phyloP scores from a whole-genome alignment of 805 yeast genomes.

The Hanseniaspora lachancei region DNA sequence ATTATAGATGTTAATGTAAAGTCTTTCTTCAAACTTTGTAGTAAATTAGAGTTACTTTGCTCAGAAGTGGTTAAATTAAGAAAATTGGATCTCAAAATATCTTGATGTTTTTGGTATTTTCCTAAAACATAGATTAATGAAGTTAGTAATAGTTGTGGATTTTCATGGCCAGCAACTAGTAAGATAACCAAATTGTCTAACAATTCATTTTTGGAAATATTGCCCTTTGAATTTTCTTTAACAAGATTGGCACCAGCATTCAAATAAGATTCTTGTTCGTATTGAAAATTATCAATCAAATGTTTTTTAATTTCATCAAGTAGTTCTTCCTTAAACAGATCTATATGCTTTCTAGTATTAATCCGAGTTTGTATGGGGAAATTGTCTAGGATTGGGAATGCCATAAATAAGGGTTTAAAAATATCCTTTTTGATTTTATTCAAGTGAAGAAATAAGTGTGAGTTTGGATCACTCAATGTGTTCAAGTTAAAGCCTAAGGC shows the following conservation, averaged over 20 bases:
- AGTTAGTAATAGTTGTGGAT: constrained; percentile 41
- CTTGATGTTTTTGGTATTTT: constrained; percentile 29
- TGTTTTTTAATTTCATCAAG: constrained; percentile 27
- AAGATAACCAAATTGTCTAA: constrained; percentile 42
- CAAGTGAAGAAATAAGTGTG: constrained; percentile 31
- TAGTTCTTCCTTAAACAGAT: constrained; percentile 30
- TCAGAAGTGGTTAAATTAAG: constrained; percentile 11
- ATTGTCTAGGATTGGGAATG: constrained; percentile 42
- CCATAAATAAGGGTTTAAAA: constrained; percentile 41
- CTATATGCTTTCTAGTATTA: constrained; percentile 34
- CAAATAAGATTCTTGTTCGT: constrained; percentile 25
- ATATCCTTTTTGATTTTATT: constrained; percentile 38
- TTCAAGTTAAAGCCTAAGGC: constrained; percentile 39
- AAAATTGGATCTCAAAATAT: constrained; percentile 20
- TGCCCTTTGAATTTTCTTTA: constrained; percentile 28
- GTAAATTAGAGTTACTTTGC: neutral
- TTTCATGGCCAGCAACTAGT: constrained; percentile 52
- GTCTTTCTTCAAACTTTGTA: neutral
- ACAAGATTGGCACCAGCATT: constrained; percentile 32
- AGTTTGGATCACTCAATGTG: constrained; percentile 25
- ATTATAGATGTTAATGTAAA: constrained; percentile 16
- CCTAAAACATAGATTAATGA: constrained; percentile 37
- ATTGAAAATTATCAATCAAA: constrained; percentile 23
- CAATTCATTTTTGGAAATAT: constrained; percentile 35
- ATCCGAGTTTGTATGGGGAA: constrained; percentile 37